Conservation (phyloP, 805 yeast species). For the Lachancea sp. region DNA sequence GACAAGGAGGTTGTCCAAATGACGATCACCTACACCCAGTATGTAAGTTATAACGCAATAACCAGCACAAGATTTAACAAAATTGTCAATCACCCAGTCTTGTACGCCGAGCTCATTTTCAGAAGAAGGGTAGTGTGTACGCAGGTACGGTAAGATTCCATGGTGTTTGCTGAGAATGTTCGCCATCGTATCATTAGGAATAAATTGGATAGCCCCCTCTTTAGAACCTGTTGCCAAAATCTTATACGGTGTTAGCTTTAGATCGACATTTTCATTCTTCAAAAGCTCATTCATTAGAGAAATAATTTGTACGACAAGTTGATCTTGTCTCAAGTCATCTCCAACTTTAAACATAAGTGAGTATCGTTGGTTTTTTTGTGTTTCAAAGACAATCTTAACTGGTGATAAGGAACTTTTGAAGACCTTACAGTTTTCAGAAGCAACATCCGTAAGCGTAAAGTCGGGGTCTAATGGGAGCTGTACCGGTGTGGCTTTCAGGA, state of each 20-base stretch:
- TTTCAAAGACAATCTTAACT: constrained; percentile 69
- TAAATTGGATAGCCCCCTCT: constrained; percentile 90
- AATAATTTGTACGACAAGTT: constrained; percentile 89
- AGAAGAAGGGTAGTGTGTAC: constrained; percentile 54
- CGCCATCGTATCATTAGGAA: constrained; percentile 88
- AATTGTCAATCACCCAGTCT: constrained; percentile 77
- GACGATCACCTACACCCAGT: constrained; percentile 96
- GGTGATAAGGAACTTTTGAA: constrained; percentile 92
- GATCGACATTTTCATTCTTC: constrained; percentile 82
- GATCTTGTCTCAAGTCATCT: constrained; percentile 93
- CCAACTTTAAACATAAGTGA: constrained; percentile 92
- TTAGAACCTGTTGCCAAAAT: constrained; percentile 85
- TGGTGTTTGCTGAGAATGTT: constrained; percentile 66
- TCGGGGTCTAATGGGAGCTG: constrained; percentile 82
- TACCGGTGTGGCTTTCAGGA: constrained; percentile 43
- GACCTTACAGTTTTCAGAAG: constrained; percentile 74
- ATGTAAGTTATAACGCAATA: constrained; percentile 94
- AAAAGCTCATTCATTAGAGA: constrained; percentile 83
- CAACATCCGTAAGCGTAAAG: constrained; percentile 62
- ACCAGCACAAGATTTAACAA: constrained; percentile 93
- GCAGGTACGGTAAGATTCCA: constrained; percentile 68
- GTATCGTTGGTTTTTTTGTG: constrained; percentile 47
- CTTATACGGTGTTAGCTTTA: constrained; percentile 80
- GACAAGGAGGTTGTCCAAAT: constrained; percentile 79
- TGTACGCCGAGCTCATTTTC: constrained; percentile 33